Evolutionary conservation across 169 alveolate species (phyloP).

Genomic region (Cryptosporidium ryanae): DNA sequence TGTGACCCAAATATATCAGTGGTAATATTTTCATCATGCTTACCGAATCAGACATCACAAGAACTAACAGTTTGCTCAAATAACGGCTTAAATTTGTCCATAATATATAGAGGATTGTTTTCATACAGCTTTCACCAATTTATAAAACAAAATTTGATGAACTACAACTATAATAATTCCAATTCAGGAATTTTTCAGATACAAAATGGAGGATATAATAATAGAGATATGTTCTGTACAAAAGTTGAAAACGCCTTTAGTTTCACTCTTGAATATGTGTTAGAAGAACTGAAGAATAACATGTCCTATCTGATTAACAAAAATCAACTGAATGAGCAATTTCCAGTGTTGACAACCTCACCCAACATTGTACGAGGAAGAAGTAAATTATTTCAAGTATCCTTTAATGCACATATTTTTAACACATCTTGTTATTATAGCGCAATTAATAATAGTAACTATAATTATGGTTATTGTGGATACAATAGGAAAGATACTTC

Average conservation of each 20-base stretch:
- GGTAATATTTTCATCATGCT: conserved; percentile 32
- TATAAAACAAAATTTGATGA: conserved; percentile 3
- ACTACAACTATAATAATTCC: neutral
- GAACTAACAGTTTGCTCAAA: conserved; percentile 44
- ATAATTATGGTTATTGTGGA: too few relatives aligned
- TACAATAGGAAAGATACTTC: too few relatives aligned
- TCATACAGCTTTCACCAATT: conserved; percentile 52
- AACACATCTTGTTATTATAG: neutral
- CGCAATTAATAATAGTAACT: too few relatives aligned
- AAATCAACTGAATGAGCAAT: conserved; percentile 16
- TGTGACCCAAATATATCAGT: conserved; percentile 15
- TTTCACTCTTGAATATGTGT: conserved; percentile 27
- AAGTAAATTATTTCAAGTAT: neutral
- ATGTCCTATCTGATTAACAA: neutral
- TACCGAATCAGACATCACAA: conserved; percentile 19
- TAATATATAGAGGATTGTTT: conserved; percentile 61
- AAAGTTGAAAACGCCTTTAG: neutral
- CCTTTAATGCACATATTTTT: neutral
- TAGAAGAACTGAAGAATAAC: conserved; percentile 5
- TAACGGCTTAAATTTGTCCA: conserved; percentile 54
- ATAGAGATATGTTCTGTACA: neutral
- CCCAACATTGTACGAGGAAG: conserved; percentile 11
- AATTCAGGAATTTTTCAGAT: neutral
- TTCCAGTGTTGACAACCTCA: conserved; percentile 47
- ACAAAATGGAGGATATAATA: neutral